Evolutionary conservation across 805 yeast genomes (phyloP), one percentile per base, ranked within the genome.

Genomic region (Starmerella etchellsii): DNA sequence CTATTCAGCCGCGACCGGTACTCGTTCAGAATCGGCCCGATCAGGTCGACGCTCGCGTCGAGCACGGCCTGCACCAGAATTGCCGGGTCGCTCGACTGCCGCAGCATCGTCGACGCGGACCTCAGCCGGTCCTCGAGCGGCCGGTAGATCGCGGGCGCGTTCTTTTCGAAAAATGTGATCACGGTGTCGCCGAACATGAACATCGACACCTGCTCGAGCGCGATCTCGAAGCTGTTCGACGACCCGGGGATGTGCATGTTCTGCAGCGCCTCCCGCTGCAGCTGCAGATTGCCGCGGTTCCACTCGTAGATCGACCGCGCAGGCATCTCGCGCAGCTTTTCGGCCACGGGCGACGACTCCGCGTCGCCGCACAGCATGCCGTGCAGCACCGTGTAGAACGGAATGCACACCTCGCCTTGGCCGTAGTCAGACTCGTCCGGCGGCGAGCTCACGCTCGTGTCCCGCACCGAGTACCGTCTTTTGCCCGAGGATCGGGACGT

Each of bases 111-210:
- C 27, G 66, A 62, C 3, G 61, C 64, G 1, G 70, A 56, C 29
- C 64, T 53, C 26, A 74, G 58, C 21, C 79, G 61, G 2, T 69
- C 56, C 22, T 73, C 55, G 10, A 74, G 64, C 1, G 79, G 77
- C 27, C 59, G 59, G 40, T 69, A 74, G 20, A 74, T 64, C 35
- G 70, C 73, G 34, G 65, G 64, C 4, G 74, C 76, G 4, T 73
- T 65, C 44, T 71, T 68, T 51, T 74, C 80, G 52, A 74, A 74
- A 47, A 74, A 71, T 0, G 78, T 65, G 3, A 74, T 63, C 11
- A 74, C 69, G 0, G 74, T 66, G 33, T 66, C 62, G 6, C 60
- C 54, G 15, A 68, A 57, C 15, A 74, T 43, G 44, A 68, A 74
- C 35, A 73, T 54, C 0, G 77, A 69, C 2, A 69, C 70, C 51